These are phyloP conservation scores for Basidiobolus meristosporus DNA, from an alignment of 371 early-diverging fungal species.

Conservation along the genomic window DNA sequence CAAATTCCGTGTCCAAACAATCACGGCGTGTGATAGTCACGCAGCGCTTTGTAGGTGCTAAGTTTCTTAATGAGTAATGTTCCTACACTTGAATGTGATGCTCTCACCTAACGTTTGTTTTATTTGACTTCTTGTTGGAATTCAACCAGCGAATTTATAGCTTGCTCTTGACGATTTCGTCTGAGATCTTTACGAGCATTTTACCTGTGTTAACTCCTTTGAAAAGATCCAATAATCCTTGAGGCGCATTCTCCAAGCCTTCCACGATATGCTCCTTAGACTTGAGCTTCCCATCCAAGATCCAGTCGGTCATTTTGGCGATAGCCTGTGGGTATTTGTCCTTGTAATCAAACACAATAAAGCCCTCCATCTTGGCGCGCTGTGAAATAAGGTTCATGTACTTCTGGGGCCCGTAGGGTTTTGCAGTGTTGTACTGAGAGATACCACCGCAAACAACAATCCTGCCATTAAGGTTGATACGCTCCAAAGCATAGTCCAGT, in stretches of 20 bases:
- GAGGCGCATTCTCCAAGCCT: conserved; percentile 69
- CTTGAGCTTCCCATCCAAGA: conserved; percentile 42
- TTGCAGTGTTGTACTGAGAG: conserved; percentile 37
- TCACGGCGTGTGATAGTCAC: too few species aligned
- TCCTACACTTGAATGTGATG: too few species aligned
- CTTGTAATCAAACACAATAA: conserved; percentile 32
- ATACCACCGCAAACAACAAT: conserved; percentile 48
- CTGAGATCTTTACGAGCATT: conserved; percentile 56
- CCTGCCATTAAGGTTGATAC: conserved; percentile 32
- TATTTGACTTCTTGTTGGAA: too few species aligned
- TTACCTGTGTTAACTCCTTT: conserved; percentile 76
- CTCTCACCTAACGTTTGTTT: too few species aligned
- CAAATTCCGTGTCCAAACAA: too few species aligned
- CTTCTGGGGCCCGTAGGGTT: conserved; percentile 4
- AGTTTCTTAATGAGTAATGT: too few species aligned
- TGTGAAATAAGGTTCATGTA: conserved; percentile 15
- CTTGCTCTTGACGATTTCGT: too few species aligned
- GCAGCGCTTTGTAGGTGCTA: too few species aligned
- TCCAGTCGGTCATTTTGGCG: conserved; percentile 33
- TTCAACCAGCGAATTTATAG: too few species aligned
- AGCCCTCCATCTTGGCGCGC: conserved; percentile 39
- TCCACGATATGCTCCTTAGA: conserved; percentile 37
- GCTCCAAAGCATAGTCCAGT: conserved; percentile 31
- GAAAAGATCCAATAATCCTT: conserved; percentile 51
- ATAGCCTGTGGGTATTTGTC: conserved; percentile 27